Percentiles rank a stretch among this genome's conserved stretches.
These are phyloP conservation scores for Articulospora tetracladia DNA, from an alignment of 495 filamentous ascomycete genomes.

Conservation along the genomic window DNA sequence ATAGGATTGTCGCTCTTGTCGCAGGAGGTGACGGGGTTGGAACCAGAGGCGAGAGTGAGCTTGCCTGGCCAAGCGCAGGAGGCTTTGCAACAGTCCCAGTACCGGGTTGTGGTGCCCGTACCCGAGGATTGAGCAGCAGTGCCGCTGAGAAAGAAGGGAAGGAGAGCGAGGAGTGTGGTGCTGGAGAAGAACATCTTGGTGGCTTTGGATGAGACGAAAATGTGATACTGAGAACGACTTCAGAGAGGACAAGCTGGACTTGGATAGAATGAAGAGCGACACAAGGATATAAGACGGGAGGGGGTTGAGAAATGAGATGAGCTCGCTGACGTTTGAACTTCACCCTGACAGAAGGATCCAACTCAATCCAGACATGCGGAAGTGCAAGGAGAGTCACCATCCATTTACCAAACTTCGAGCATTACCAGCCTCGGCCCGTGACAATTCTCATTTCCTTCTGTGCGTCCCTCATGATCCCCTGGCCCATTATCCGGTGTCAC, in stretches of 20 bases:
- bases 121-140: slow-evolving; percentile 7
- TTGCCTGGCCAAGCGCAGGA: slow-evolving; percentile 60
- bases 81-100: slow-evolving; percentile 44
- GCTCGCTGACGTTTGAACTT: background rate
- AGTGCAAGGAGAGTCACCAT: background rate
- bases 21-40: slow-evolving; percentile 32
- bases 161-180: slow-evolving; percentile 1
- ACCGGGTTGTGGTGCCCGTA: slow-evolving; percentile 56
- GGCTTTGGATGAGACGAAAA: background rate
- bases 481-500: background rate
- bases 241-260: too few relatives aligned
- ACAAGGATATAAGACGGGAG: background rate
- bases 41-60: slow-evolving; percentile 36
- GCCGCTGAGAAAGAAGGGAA: slow-evolving; percentile 12
- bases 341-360: background rate
- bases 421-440: background rate
- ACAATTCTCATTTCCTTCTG: background rate
- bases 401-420: background rate
- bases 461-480: background rate
- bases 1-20: slow-evolving; percentile 4
- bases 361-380: background rate
- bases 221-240: too few relatives aligned
- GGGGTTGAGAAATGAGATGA: background rate
- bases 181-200: background rate
- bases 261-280: background rate